phyloP scores from a whole-genome alignment of 1,139 yeast genomes.

The Saccharomyces uvarum region DNA sequence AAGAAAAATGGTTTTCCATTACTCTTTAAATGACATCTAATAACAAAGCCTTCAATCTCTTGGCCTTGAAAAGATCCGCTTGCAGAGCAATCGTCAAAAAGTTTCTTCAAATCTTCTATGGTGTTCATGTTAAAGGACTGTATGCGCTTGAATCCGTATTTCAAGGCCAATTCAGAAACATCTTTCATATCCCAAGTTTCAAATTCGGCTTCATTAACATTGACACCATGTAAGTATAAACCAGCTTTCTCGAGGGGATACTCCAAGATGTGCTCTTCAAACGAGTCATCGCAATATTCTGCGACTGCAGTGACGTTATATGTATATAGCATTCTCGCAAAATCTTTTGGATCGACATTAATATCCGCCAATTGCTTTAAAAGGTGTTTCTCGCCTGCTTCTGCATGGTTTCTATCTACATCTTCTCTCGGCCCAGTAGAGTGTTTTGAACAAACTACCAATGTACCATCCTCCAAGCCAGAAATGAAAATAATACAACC shows the following conservation, averaged over 20 bases:
- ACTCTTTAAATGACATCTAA: conserved; percentile 44
- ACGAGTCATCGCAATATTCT: conserved; percentile 84
- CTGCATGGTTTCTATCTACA: conserved; percentile 59
- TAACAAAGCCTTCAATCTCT: conserved; percentile 91
- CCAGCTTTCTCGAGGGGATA: conserved; percentile 65
- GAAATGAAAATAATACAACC: conserved; percentile 87
- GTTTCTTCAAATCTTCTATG: conserved; percentile 39
- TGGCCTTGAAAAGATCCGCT: conserved; percentile 64
- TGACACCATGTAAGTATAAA: conserved; percentile 81
- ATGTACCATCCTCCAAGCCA: conserved; percentile 64
- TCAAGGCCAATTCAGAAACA: conserved; percentile 53
- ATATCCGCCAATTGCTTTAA: conserved; percentile 41
- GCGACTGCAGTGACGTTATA: conserved; percentile 76
- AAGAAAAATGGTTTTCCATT: conserved; percentile 51
- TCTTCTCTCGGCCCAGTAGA: conserved; percentile 66
- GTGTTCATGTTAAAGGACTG: conserved; percentile 39
- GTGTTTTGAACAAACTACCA: conserved; percentile 82
- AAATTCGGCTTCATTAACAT: conserved; percentile 58
- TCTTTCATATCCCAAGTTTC: conserved; percentile 53
- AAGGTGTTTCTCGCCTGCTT: conserved; percentile 59
- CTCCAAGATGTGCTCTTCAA: conserved; percentile 89
- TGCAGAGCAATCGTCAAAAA: conserved; percentile 49
- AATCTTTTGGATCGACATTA: conserved; percentile 39
- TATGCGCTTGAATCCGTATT: conserved; percentile 66
- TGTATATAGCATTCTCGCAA: conserved; percentile 49